Evolutionary conservation across 2,329 filamentous ascomycete genomes (phyloP).

Genomic region (Alternaria triticimaculans): DNA sequence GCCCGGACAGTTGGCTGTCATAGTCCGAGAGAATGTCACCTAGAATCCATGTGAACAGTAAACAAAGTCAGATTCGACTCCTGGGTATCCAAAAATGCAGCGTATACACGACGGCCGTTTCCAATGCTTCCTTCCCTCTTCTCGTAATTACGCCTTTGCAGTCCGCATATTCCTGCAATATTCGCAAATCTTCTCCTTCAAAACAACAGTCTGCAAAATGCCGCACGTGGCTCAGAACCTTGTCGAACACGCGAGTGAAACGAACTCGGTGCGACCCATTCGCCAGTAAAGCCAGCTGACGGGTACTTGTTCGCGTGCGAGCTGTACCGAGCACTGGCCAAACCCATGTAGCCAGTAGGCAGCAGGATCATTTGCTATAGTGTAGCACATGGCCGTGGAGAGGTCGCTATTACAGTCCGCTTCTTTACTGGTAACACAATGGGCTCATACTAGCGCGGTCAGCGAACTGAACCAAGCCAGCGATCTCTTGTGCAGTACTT

Average conservation of each 20-base stretch:
- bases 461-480: not conserved
- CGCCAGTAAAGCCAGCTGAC: not conserved
- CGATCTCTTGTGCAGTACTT: not conserved
- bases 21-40: not conserved
- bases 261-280: not conserved
- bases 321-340: not conserved
- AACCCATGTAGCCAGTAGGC: not conserved
- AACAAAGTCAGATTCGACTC: not conserved
- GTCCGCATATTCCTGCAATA: not conserved
- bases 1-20: not conserved
- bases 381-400: not conserved
- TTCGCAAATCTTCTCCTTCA: not conserved
- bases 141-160: not conserved
- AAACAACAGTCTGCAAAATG: not conserved
- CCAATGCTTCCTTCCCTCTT: not conserved
- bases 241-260: not conserved
- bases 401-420: not conserved
- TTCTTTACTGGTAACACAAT: not conserved
- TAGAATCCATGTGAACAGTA: not conserved
- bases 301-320: not conserved
- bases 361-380: not conserved
- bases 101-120: not conserved
- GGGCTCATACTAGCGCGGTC: not conserved
- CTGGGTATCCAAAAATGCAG: not conserved
- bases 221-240: not conserved